A percentile compares a stretch with the other conserved stretches of the same genome.
Evolutionary conservation across 1,284 basidiomycete genomes (phyloP).

Genomic region (Leucoagaricus sp.): DNA sequence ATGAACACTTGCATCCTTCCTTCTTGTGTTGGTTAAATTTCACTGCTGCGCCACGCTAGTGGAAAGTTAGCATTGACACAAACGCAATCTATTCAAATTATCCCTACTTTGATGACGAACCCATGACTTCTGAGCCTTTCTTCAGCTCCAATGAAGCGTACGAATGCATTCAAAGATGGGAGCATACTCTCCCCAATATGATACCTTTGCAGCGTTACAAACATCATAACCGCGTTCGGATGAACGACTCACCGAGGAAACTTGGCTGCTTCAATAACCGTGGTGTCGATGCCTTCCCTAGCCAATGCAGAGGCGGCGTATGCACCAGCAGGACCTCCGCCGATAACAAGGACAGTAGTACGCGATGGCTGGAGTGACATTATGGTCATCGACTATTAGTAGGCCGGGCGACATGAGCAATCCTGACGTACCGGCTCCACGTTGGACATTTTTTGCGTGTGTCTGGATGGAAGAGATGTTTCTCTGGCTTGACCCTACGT

Average conservation of each 20-base stretch:
- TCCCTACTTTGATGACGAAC: slow-evolving; percentile 43
- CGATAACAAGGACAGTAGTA: slow-evolving; percentile 39
- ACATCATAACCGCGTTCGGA: neutral
- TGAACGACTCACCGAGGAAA: slow-evolving; percentile 40
- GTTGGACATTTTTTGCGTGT: slow-evolving; percentile 5
- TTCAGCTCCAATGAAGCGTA: slow-evolving; percentile 45
- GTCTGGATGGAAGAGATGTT: neutral
- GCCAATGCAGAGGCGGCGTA: slow-evolving; percentile 56
- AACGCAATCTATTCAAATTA: neutral
- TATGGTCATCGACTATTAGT: neutral
- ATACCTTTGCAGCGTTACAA: slow-evolving; percentile 33
- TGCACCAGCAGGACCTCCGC: slow-evolving; percentile 55
- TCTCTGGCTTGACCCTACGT: neutral
- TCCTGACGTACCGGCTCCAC: neutral
- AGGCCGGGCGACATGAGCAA: neutral
- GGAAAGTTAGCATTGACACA: neutral
- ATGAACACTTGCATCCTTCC: slow-evolving; percentile 49
- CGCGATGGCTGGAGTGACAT: slow-evolving; percentile 23
- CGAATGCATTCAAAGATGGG: slow-evolving; percentile 44
- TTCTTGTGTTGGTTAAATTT: slow-evolving; percentile 46
- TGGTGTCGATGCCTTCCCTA: slow-evolving; percentile 53
- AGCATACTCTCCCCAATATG: slow-evolving; percentile 51
- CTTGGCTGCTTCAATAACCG: slow-evolving; percentile 50
- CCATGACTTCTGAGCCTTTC: slow-evolving; percentile 38
- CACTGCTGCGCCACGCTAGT: slow-evolving; percentile 44